Evolutionary conservation across 1,284 basidiomycete species (phyloP), one percentile per base, ranked within the genome.

Genomic region (Anthracocystis walkeri): DNA sequence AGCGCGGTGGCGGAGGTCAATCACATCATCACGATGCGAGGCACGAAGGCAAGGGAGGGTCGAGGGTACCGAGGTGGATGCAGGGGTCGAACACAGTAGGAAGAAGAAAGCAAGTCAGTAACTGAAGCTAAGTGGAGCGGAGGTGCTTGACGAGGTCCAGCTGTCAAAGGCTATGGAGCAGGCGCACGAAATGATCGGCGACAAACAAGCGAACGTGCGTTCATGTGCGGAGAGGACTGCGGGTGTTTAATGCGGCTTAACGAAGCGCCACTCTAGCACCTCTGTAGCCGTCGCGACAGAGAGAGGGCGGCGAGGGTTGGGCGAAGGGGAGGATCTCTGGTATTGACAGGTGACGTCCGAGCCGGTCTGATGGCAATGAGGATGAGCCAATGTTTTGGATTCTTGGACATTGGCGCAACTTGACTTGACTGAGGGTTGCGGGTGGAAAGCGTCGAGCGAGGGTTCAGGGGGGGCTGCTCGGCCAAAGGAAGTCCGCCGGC

Each of bases 391-490:
- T 48, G 46, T 48, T 48, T 48, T 29, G 46, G 23, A 53, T 55
- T 29, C 23, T 40, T 40, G 31, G 21, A 41, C 40, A 6, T 25
- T 16, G 31, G 63, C 56, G 31, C 51, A 58, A 65, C 55, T 64
- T 57, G 55, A 58, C 62, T 58, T 54, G 63, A 27, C 56, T 25
- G 25, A 65, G 63, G 63, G 63, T 59, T 59, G 27, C 40, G 62
- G 38, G 49, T 46, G 20, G 7, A 7, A 33, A 33, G 33, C 29
- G 53, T 18, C n/a, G 27, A 16, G 35, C 44, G 23, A 23, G 44
- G 23, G 41, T 8, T 6, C 5, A 51, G 49, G 49, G 33, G 49
- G 49, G 49, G n/a, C 29, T 29, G 4, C 16, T 51, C 33, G n/a
- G 31, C 49, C 33, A 14, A 4, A 33, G 49, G 10, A 35, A 51